phyloP scores from a whole-genome alignment of 441 rosid genomes.

The Hura crepitans region DNA sequence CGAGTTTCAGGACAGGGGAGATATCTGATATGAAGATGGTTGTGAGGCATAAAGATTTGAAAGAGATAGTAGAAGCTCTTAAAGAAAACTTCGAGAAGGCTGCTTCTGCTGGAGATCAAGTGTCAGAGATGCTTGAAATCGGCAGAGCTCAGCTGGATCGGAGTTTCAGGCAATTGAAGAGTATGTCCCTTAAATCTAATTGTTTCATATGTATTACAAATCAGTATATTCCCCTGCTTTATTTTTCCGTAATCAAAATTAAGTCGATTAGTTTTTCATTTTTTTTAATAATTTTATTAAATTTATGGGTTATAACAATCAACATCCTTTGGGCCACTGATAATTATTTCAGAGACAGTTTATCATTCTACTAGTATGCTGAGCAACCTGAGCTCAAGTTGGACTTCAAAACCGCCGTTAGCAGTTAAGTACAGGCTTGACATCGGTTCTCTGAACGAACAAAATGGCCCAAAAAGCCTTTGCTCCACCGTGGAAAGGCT shows the following conservation, averaged over 20 bases:
- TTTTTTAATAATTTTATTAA: too few relatives aligned
- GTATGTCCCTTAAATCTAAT: too few relatives aligned
- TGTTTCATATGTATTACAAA: too few relatives aligned
- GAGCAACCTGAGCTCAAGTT: slow-evolving; percentile 81
- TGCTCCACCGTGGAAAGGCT: slow-evolving; percentile 78
- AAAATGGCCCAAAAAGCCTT: slow-evolving; percentile 66
- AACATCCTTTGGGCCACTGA: too few relatives aligned
- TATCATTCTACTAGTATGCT: slow-evolving; percentile 84
- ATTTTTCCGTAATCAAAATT: too few relatives aligned
- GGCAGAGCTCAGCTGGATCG: slow-evolving; percentile 87
- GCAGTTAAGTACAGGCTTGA: slow-evolving; percentile 80
- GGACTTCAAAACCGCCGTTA: slow-evolving; percentile 91
- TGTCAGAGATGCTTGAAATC: slow-evolving; percentile 71
- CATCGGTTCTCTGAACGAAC: slow-evolving; percentile 45
- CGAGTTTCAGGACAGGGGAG: slow-evolving; percentile 52
- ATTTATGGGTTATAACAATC: too few relatives aligned
- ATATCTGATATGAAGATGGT: slow-evolving; percentile 67
- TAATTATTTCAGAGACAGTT: slow-evolving; percentile 67
- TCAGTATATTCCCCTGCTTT: too few relatives aligned
- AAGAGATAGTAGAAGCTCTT: slow-evolving; percentile 77
- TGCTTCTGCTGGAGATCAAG: slow-evolving; percentile 71
- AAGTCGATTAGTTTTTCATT: too few relatives aligned
- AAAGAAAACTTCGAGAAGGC: slow-evolving; percentile 76
- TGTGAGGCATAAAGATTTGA: slow-evolving; percentile 84
- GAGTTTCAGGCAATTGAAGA: slow-evolving; percentile 78